A percentile compares a stretch with the other conserved stretches of the same genome.
Evolutionary conservation across 2,329 filamentous ascomycete species (phyloP).

Genomic region (Fonsecaea multimorphosa): DNA sequence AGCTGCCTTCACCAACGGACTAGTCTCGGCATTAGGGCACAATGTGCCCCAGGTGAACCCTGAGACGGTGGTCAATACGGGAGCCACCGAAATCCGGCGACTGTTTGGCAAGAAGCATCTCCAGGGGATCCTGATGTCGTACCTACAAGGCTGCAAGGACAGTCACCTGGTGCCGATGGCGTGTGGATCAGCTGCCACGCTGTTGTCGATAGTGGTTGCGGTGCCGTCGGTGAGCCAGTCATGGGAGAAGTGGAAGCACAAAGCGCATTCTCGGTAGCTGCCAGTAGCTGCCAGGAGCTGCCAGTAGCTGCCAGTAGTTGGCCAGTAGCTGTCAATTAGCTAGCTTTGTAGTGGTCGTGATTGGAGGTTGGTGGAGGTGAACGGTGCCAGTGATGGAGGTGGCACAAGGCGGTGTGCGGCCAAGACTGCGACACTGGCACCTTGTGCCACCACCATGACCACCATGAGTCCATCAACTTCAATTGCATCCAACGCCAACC

Average conservation of each 20-base stretch:
- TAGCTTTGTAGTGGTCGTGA: too few species aligned
- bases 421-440: background rate
- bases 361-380: background rate
- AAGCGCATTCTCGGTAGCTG: constrained; percentile 12
- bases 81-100: constrained; percentile 41
- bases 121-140: constrained; percentile 39
- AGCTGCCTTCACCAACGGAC: constrained; percentile 42
- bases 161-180: constrained; percentile 31
- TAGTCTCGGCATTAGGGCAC: constrained; percentile 34
- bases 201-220: constrained; percentile 17
- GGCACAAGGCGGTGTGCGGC: background rate
- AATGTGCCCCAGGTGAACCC: constrained; percentile 35
- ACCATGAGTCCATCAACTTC: too few species aligned
- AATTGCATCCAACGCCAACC: background rate
- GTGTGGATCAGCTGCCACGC: constrained; percentile 20
- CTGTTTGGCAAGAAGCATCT: constrained; percentile 38
- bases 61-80: constrained; percentile 37
- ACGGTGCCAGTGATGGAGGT: too few species aligned
- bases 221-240: constrained; percentile 5
- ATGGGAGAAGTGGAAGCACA: constrained; percentile 19
- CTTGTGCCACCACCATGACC: background rate
- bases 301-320: too few species aligned
- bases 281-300: too few species aligned
- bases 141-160: constrained; percentile 41
- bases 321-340: too few species aligned